Conservation (phyloP, 1,139 yeast species). For the Groenewaldozyma auringiensis region DNA sequence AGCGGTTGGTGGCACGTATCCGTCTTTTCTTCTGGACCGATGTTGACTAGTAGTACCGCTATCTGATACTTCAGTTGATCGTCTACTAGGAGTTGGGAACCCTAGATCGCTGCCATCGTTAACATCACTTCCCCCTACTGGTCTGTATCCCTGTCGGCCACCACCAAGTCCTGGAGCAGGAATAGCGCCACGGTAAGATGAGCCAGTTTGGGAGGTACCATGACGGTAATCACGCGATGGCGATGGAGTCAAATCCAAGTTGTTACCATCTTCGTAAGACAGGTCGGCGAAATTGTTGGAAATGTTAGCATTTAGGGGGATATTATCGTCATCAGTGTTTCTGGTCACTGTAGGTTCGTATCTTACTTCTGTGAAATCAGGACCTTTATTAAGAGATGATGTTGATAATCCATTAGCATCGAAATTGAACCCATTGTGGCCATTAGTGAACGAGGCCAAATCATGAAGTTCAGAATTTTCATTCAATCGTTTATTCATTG, state of each 20-base stretch:
- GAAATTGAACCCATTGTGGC: constrained; percentile 9
- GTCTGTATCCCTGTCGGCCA: not conserved
- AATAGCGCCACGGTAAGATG: constrained; percentile 8
- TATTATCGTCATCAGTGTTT: constrained; percentile 13
- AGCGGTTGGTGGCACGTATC: constrained; percentile 2
- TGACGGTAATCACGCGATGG: constrained; percentile 16
- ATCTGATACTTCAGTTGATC: not conserved
- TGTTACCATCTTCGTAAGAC: constrained; percentile 6
- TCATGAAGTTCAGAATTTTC: constrained; percentile 23
- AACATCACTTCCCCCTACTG: not conserved
- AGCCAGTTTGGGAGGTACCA: constrained; percentile 3
- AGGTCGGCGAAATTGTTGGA: constrained; percentile 3
- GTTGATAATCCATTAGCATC: constrained; percentile 9
- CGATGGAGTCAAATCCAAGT: constrained; percentile 13
- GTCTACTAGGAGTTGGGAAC: not conserved
- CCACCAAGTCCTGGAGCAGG: not conserved
- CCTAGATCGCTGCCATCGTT: not conserved
- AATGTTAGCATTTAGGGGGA: constrained; percentile 12
- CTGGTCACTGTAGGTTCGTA: constrained; percentile 13
- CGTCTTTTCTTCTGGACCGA: not conserved
- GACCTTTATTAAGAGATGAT: constrained; percentile 7
- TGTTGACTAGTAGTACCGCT: too few species aligned
- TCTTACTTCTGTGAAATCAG: constrained; percentile 19
- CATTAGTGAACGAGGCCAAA: constrained; percentile 13
- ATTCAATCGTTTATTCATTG: constrained; percentile 26